Conservation (phyloP, 2,329 filamentous ascomycete genomes). For the Aphanocladium album region DNA sequence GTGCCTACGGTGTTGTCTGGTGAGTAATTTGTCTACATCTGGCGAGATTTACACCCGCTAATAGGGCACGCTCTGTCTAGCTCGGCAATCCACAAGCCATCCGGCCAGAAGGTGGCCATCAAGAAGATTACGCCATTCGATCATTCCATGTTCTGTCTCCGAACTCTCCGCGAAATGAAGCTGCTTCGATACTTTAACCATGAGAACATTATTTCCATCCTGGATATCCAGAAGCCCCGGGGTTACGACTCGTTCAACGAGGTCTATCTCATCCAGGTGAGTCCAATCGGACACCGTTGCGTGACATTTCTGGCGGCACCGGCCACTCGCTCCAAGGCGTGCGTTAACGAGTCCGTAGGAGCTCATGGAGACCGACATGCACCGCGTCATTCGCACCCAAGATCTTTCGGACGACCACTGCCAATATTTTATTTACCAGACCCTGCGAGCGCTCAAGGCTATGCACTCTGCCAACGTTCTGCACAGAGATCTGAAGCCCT, state of each 20-base stretch:
- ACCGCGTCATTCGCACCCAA: slow-evolving; percentile 96
- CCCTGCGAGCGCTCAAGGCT: slow-evolving; percentile 90
- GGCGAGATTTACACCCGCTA: slow-evolving; percentile 2
- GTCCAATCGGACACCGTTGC: slow-evolving; percentile 17
- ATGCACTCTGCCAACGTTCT: slow-evolving; percentile 99
- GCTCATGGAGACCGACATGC: slow-evolving; percentile 99
- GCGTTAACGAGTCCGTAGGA: slow-evolving; percentile 50
- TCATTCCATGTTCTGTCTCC: slow-evolving; percentile 96
- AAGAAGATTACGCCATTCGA: slow-evolving; percentile 99
- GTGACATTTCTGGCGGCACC: neutral
- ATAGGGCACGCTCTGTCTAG: slow-evolving; percentile 38
- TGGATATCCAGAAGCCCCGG: slow-evolving; percentile 96
- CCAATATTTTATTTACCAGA: slow-evolving; percentile 99
- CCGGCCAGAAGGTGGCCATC: slow-evolving; percentile 96
- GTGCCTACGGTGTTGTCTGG: slow-evolving; percentile 98
- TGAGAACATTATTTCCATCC: slow-evolving; percentile 99
- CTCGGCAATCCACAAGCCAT: slow-evolving; percentile 96
- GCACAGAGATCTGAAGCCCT: slow-evolving; percentile 95
- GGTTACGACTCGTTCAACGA: slow-evolving; percentile 96
- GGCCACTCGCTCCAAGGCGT: neutral
- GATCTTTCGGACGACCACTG: slow-evolving; percentile 98
- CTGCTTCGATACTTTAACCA: slow-evolving; percentile 98
- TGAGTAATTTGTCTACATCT: slow-evolving; percentile 42
- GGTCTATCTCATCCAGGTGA: slow-evolving; percentile 95
- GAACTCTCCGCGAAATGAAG: slow-evolving; percentile 98